These are phyloP conservation scores for Mycena indigotica DNA, from an alignment of 768 basidiomycete genomes.

Conservation along the genomic window DNA sequence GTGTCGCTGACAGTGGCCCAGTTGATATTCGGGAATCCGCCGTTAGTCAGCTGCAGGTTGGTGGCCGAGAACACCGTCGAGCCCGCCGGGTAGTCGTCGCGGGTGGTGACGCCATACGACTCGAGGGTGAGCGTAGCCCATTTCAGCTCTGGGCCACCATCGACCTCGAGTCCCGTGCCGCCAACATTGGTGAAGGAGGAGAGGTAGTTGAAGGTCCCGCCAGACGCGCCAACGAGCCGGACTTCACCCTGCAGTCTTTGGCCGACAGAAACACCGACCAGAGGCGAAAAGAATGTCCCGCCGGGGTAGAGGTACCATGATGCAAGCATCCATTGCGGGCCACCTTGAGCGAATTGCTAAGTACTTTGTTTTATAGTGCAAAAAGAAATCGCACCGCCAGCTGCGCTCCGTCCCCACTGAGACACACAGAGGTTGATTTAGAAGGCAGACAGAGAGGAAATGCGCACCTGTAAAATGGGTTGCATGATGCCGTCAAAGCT, in stretches of 20 bases:
- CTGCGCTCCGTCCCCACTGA: constrained; percentile 14
- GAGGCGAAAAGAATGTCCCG: not conserved
- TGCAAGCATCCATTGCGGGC: constrained; percentile 9
- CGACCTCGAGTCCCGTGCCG: constrained; percentile 3
- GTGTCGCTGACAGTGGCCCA: not conserved
- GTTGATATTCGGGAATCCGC: not conserved
- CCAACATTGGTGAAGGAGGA: constrained; percentile 6
- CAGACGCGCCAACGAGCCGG: not conserved
- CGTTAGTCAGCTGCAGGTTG: not conserved
- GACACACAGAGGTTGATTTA: not conserved
- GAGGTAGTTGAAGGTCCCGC: constrained; percentile 5
- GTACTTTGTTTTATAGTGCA: not conserved
- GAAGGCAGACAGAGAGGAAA: not conserved
- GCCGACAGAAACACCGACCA: constrained; percentile 6
- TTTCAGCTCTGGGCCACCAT: not conserved
- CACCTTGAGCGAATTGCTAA: not conserved
- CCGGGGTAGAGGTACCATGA: constrained; percentile 8
- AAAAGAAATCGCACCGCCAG: constrained; percentile 9
- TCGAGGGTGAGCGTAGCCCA: constrained; percentile 3
- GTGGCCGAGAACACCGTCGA: constrained; percentile 5
- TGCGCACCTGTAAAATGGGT: constrained; percentile 12
- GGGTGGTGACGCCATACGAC: not conserved
- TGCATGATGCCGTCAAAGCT: constrained; percentile 12
- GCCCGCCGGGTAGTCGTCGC: constrained; percentile 9
- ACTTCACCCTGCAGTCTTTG: constrained; percentile 7